Percentiles rank a stretch among this genome's conserved stretches.
Conservation (phyloP, 345 rosid species). For the Gossypium turneri region DNA sequence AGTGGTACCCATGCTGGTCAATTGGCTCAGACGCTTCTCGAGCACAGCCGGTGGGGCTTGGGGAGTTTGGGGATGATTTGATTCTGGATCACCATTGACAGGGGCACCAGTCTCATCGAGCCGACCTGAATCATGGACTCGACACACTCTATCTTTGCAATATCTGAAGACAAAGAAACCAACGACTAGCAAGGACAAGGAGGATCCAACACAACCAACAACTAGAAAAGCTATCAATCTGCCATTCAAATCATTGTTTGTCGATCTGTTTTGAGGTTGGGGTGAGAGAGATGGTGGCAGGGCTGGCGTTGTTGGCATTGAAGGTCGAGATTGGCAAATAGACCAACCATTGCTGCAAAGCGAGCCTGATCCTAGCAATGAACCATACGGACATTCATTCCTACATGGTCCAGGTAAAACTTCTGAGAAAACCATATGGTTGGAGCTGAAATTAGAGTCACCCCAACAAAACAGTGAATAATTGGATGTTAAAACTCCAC, state of each 20-base stretch:
- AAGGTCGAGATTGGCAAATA: constrained; percentile 25
- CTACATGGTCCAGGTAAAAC: constrained; percentile 61
- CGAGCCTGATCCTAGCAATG: constrained; percentile 20
- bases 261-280: background rate
- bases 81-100: background rate
- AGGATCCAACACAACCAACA: constrained; percentile 64
- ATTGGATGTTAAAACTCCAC: constrained; percentile 36
- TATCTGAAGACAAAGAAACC: constrained; percentile 40
- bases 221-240: constrained; percentile 48
- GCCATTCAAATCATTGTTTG: constrained; percentile 30
- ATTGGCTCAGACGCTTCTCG: constrained; percentile 58
- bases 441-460: constrained; percentile 25
- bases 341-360: constrained; percentile 29
- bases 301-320: background rate
- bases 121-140: constrained; percentile 72
- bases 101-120: constrained; percentile 37
- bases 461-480: constrained; percentile 72
- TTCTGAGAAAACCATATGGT: constrained; percentile 30
- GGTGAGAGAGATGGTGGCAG: background rate
- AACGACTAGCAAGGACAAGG: constrained; percentile 28
- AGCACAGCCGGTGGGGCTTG: constrained; percentile 21
- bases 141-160: constrained; percentile 45
- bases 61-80: constrained; percentile 8
- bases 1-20: constrained; percentile 60
- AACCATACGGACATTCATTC: constrained; percentile 32